Base-by-base conservation (phyloP, 2,329 filamentous ascomycete species). In the Bipolaris gigantea region DNA sequence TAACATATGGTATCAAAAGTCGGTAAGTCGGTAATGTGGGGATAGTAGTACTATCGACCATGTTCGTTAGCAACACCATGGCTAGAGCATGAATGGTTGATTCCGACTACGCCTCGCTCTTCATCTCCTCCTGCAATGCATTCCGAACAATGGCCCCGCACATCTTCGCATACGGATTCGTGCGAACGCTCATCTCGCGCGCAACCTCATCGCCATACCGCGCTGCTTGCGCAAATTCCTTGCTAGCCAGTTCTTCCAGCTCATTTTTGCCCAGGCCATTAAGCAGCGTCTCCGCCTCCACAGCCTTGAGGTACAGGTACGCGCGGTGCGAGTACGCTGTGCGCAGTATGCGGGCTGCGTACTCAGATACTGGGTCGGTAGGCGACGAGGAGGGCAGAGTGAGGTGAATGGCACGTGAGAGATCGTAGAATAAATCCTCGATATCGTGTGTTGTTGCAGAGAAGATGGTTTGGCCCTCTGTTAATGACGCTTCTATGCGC, bases 271-370 rank as follows among this genome's bases (percentile, higher is more conserved):
- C 66, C 44, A 77, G 46, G 0, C 66, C 68, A 10, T 66, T 65
- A 34, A 77, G 56, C 16, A 70, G 68, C 15, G 67, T 67, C 1
- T 74, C 73, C 5, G 50, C 57, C 33, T 76, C 75, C 1, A 73
- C 74, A 0, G 76, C 72, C 52, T 74, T 75, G 1, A 76, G 53
- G 34, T 76, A 71, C n/a, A 77, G 52, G 32, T 75, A 75, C 3
- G 73, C 89, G 44, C 88, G 81, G 70, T 92, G 89, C 0, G 88
- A 91, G 63, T 89, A 84, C 4, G 88, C 85, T 61, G 86, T 84
- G 1, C 86, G 84, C 8, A 93, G 75, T 0, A 88, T 86, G 53
- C 83, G 85, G 10, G 84, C 85, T 27, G 85, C 83, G 47, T 85
- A 82, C 6, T 84, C 80, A 2, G 88, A 90, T 32, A 91, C 76